Percentiles rank a stretch among this genome's conserved stretches.
Conservation (phyloP, 225 moss, liverwort and hornwort genomes). For the Antitrichia curtipendula region DNA sequence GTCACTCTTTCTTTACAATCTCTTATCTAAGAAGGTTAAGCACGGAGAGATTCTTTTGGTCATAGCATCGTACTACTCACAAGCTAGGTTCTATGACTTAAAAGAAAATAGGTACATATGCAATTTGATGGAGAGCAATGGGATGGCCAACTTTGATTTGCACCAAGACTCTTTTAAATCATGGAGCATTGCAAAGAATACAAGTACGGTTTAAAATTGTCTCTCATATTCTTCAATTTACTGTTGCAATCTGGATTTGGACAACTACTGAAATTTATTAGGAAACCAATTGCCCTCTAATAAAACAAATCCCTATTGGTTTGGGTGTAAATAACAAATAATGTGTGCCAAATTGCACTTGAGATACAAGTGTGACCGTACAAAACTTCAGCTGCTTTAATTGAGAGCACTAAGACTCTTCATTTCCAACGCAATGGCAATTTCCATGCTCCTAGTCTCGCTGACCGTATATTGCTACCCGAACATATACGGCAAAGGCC, state of each 20-base stretch:
- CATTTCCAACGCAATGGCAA: not conserved
- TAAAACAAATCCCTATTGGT: not conserved
- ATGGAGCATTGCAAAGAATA: not conserved
- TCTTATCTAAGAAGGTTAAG: not conserved
- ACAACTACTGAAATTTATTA: not conserved
- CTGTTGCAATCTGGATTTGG: not conserved
- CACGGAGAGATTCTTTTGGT: not conserved
- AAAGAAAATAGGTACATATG: not conserved
- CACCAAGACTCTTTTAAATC: not conserved
- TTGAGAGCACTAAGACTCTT: not conserved
- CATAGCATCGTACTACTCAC: not conserved
- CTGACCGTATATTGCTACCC: not conserved
- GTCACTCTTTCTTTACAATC: not conserved
- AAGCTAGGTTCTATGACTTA: not conserved
- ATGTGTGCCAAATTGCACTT: not conserved
- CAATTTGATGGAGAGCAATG: not conserved
- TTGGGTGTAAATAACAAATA: not conserved
- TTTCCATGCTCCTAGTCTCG: not conserved
- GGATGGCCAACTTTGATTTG: not conserved
- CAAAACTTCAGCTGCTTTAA: not conserved
- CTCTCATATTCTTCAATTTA: not conserved
- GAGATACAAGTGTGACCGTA: not conserved
- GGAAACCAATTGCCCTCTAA: not conserved
- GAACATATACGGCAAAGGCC: conserved; percentile 82
- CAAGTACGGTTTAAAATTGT: not conserved